A percentile compares a stretch with the other conserved stretches of the same genome.
These are phyloP conservation scores for Pelargonium myrrhifolium DNA, from an alignment of 441 rosid species.

Conservation along the genomic window DNA sequence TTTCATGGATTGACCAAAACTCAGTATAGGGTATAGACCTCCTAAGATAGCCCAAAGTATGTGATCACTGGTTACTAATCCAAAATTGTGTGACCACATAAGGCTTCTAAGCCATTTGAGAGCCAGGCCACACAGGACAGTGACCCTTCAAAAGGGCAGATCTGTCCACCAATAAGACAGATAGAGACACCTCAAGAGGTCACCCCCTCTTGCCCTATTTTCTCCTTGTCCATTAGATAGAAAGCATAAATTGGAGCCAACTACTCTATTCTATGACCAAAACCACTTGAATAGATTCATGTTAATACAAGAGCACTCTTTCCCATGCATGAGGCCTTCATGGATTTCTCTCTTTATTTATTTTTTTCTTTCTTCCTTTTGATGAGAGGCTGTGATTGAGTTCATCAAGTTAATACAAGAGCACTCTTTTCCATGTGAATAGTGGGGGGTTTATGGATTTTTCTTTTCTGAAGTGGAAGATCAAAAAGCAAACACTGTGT, in stretches of 20 bases:
- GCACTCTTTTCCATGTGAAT: constrained; percentile 54
- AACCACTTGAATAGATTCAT: constrained; percentile 24
- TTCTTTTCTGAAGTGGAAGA: constrained; percentile 39
- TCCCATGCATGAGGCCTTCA: constrained; percentile 26
- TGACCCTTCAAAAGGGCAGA: constrained; percentile 42
- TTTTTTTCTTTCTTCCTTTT: not conserved
- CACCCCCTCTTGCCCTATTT: constrained; percentile 15
- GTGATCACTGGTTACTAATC: constrained; percentile 2
- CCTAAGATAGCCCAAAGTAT: not conserved
- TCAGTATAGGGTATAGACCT: not conserved
- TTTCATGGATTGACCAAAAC: not conserved
- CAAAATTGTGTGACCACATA: constrained; percentile 21
- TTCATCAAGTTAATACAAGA: constrained; percentile 26
- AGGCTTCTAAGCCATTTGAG: constrained; percentile 13
- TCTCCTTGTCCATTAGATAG: constrained; percentile 14
- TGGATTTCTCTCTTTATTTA: constrained; percentile 22
- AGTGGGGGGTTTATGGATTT: constrained; percentile 29
- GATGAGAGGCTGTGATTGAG: constrained; percentile 15
- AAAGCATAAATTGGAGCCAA: constrained; percentile 27
- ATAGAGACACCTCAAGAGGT: constrained; percentile 41
- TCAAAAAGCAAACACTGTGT: constrained; percentile 26
- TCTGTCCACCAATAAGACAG: constrained; percentile 28
- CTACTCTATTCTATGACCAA: constrained; percentile 20
- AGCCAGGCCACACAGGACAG: constrained; percentile 25
- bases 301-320: constrained; percentile 32